Conservation (phyloP, 371 early-diverging fungal genomes). For the Syncephalastrum racemosum region DNA sequence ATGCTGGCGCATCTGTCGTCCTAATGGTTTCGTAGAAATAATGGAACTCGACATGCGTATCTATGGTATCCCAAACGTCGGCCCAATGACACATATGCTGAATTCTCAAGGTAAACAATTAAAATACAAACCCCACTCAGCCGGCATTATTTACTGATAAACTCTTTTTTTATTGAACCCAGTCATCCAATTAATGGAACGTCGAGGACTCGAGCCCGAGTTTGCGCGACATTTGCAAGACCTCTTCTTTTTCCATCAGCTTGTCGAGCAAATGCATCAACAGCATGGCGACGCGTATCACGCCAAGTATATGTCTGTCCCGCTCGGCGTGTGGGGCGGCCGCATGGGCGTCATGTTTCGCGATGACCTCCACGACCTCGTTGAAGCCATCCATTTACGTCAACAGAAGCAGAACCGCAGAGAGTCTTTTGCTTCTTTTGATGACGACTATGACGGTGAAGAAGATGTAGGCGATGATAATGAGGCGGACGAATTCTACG, state of each 20-base stretch:
- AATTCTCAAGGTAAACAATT: constrained; percentile 39
- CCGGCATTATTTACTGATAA: constrained; percentile 3
- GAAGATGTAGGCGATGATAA: constrained; percentile 1
- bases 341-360: constrained; percentile 42
- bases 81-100: constrained; percentile 24
- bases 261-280: constrained; percentile 14
- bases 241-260: constrained; percentile 21
- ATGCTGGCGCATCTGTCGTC: constrained; percentile 32
- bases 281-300: constrained; percentile 15
- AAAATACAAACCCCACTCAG: background rate
- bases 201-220: constrained; percentile 31
- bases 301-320: constrained; percentile 37
- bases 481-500: constrained; percentile 12
- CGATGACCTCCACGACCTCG: constrained; percentile 35
- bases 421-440: background rate
- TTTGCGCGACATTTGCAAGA: constrained; percentile 36
- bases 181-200: constrained; percentile 39
- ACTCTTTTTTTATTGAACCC: constrained; percentile 4
- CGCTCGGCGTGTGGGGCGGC: constrained; percentile 48
- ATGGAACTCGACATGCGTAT: constrained; percentile 47
- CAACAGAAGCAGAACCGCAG: constrained; percentile 6
- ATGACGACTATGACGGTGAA: constrained; percentile 1
- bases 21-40: constrained; percentile 36
- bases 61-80: constrained; percentile 23
- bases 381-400: constrained; percentile 21